Base-by-base conservation (phyloP, 805 yeast species). In the Kluyveromyces siamensis region DNA sequence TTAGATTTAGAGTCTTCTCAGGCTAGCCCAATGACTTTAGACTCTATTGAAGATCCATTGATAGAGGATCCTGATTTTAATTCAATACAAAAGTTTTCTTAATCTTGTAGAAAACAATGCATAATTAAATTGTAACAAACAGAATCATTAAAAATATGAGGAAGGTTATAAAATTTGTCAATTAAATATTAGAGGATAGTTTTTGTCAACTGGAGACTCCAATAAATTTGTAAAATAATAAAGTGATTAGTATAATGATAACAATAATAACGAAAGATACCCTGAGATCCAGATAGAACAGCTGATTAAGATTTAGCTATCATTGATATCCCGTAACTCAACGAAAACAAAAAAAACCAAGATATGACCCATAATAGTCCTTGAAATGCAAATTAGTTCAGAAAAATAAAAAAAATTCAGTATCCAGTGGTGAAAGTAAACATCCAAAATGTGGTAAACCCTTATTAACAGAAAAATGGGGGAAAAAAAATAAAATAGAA, bases 51-150 rank as follows among this genome's bases (percentile, higher is more conserved):
- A n/a, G 39, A 41, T 11, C 35, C 44, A 16, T 6, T 6, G 27
- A 41, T 48, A 18, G 27, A 21, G 13, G 21, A 45, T 41, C 51
- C 51, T 2, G 51, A 48, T 37, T 48, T 41, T 46, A 18, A 45
- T 11, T 44, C 50, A 2, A 21, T 48, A 8, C 41, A 44, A 25
- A 35, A 43, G 25, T n/a, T 30, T 37, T 40, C 44, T 10, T 46
- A 35, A 46, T 16, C 17, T 8, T 17, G 11, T 14, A 21, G 8
- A 21, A 27, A 11, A 18, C 4, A 16, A 39, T 9, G 38, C 8
- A 7, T 30, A 21, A 21, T 21, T 21, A 21, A 21, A 21, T 3
- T 21, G 25, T 21, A 21, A 21, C 25, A 21, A 21, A 21, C 25
- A 21, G 25, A 21, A 21, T 21, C 25, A 21, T 21, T 21, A 21